These are phyloP conservation scores for Evansstolkia leycettana DNA, from an alignment of 495 filamentous ascomycete species.

Conservation along the genomic window DNA sequence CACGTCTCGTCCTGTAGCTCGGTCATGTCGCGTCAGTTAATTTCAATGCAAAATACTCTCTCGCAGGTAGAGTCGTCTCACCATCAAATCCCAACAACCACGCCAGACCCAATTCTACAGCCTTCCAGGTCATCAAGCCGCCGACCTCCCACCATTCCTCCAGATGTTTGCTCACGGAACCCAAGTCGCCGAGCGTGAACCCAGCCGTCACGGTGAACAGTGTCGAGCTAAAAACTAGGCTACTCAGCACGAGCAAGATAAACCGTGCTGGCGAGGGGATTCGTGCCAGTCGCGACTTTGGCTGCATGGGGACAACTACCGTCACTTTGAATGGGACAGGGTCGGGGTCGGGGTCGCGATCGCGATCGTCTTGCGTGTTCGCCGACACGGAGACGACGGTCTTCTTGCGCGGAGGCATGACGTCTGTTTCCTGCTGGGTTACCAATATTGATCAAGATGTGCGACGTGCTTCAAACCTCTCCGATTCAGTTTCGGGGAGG, in stretches of 20 bases:
- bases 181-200: conserved; percentile 44
- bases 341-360: not conserved
- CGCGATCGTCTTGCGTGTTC: not conserved
- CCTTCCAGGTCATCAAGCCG: conserved; percentile 51
- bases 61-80: conserved; percentile 23
- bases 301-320: conserved; percentile 1
- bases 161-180: conserved; percentile 44
- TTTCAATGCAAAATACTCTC: too few species aligned
- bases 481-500: too few species aligned
- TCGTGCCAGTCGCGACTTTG: conserved; percentile 8
- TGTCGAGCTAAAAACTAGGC: conserved; percentile 43
- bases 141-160: conserved; percentile 49
- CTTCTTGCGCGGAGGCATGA: conserved; percentile 9
- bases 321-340: too few species aligned
- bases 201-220: conserved; percentile 42
- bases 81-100: conserved; percentile 64
- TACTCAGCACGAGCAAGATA: conserved; percentile 49
- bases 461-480: too few species aligned
- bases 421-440: not conserved
- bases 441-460: too few species aligned
- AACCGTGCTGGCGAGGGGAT: conserved; percentile 45
- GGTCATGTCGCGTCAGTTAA: too few species aligned
- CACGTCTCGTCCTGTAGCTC: conserved; percentile 49
- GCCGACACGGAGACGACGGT: not conserved
- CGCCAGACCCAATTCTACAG: conserved; percentile 53